A percentile compares a stretch with the other conserved stretches of the same genome.
Conservation (phyloP, 371 early-diverging fungal species). For the Mortierella sp. region DNA sequence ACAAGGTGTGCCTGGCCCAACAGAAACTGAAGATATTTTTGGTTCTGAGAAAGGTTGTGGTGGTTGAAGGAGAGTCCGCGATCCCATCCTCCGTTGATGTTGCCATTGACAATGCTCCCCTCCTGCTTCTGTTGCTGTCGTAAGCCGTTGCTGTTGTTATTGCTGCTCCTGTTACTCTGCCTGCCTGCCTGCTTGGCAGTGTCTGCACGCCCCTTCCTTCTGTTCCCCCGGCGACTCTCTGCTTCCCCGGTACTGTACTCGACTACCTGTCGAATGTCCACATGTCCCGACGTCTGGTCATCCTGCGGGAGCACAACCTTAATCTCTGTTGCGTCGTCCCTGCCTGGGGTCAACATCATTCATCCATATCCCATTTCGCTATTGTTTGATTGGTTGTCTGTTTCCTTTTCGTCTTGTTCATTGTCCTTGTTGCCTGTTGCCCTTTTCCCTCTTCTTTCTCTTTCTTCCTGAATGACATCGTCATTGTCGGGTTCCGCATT, state of each 20-base stretch:
- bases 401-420: background rate
- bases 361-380: background rate
- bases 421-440: background rate
- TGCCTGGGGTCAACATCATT: background rate
- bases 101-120: too few relatives aligned
- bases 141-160: background rate
- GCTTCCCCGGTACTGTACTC: background rate
- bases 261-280: conserved; percentile 4
- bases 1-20: background rate
- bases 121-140: too few relatives aligned
- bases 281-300: conserved; percentile 7
- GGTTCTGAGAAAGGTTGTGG: background rate
- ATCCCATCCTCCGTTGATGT: background rate
- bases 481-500: background rate
- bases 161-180: background rate
- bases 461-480: background rate
- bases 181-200: background rate
- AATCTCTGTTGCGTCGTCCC: background rate
- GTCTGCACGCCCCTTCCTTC: background rate
- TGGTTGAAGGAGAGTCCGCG: too few relatives aligned
- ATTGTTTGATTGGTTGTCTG: background rate
- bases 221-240: background rate
- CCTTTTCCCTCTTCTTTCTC: background rate
- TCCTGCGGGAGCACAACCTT: conserved; percentile 1
- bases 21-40: conserved; percentile 7